Percentiles rank a stretch among this genome's conserved stretches.
Evolutionary conservation across 2,329 filamentous ascomycete species (phyloP).

Genomic region (Neofusicoccum sp.): DNA sequence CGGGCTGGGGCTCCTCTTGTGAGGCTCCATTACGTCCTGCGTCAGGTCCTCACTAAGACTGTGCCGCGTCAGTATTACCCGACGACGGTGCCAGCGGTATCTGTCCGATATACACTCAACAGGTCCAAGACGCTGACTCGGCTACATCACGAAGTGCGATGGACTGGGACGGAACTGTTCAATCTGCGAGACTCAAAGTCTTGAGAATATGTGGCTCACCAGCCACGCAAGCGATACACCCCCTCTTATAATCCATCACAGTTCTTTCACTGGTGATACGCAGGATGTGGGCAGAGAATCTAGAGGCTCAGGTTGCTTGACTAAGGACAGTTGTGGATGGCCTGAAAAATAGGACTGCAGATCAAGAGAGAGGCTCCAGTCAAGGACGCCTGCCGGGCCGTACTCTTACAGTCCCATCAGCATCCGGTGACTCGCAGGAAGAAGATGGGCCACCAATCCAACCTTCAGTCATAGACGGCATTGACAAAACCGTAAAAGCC

Average conservation of each 20-base stretch:
- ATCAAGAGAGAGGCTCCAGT: too few species aligned
- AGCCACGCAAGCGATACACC: background rate
- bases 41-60: too few species aligned
- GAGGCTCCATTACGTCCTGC: too few species aligned
- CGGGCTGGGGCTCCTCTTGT: too few species aligned
- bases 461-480: background rate
- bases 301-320: background rate
- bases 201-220: background rate
- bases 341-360: background rate
- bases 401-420: too few species aligned
- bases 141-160: background rate
- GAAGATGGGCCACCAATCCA: background rate
- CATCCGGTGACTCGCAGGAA: too few species aligned
- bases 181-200: background rate
- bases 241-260: background rate
- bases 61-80: too few species aligned
- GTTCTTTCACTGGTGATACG: background rate
- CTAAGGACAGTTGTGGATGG: background rate
- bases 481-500: background rate
- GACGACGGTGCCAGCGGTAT: too few species aligned
- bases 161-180: background rate
- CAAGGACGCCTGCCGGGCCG: too few species aligned
- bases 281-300: background rate
- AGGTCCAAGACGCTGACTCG: too few species aligned
- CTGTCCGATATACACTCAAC: too few species aligned